phyloP scores from a whole-genome alignment of 2,329 filamentous ascomycete species.

The Fusarium humuli region DNA sequence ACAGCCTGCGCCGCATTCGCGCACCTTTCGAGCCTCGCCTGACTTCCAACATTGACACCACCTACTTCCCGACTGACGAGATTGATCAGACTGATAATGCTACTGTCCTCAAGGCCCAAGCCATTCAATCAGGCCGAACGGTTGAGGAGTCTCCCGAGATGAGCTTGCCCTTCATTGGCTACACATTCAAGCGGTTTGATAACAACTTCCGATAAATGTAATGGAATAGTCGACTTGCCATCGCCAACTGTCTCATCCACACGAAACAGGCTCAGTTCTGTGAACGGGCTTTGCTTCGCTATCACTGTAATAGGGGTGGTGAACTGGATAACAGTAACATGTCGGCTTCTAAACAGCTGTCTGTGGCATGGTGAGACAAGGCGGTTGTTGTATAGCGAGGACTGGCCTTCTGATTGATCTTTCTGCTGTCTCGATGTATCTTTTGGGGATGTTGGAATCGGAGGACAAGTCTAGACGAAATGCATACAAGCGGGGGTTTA shows the following conservation, averaged over 20 bases:
- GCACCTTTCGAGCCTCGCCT: slow-evolving; percentile 96
- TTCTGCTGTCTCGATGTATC: slow-evolving; percentile 15
- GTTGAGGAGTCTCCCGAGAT: slow-evolving; percentile 89
- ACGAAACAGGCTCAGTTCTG: slow-evolving; percentile 32
- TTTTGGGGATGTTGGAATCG: slow-evolving; percentile 16
- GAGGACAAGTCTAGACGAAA: slow-evolving; percentile 24
- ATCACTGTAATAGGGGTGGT: neutral
- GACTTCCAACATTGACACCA: slow-evolving; percentile 92
- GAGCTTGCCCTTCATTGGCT: slow-evolving; percentile 80
- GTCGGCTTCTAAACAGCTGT: slow-evolving; percentile 1
- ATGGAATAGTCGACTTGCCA: slow-evolving; percentile 1
- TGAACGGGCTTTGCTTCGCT: slow-evolving; percentile 29
- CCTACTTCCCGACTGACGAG: slow-evolving; percentile 98
- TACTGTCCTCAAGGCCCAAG: slow-evolving; percentile 86
- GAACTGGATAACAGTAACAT: slow-evolving; percentile 13
- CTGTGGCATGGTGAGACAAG: slow-evolving; percentile 10
- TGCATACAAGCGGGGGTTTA: slow-evolving; percentile 30
- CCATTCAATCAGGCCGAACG: slow-evolving; percentile 73
- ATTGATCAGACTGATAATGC: slow-evolving; percentile 97
- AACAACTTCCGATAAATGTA: slow-evolving; percentile 70
- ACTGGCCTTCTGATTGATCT: neutral
- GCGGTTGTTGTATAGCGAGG: slow-evolving; percentile 13
- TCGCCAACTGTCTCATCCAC: neutral
- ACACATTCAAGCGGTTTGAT: slow-evolving; percentile 92
- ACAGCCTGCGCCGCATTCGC: slow-evolving; percentile 89